A percentile compares a stretch with the other conserved stretches of the same genome.
Conservation (phyloP, 2,329 filamentous ascomycete genomes). For the Phialocephala subalpina region DNA sequence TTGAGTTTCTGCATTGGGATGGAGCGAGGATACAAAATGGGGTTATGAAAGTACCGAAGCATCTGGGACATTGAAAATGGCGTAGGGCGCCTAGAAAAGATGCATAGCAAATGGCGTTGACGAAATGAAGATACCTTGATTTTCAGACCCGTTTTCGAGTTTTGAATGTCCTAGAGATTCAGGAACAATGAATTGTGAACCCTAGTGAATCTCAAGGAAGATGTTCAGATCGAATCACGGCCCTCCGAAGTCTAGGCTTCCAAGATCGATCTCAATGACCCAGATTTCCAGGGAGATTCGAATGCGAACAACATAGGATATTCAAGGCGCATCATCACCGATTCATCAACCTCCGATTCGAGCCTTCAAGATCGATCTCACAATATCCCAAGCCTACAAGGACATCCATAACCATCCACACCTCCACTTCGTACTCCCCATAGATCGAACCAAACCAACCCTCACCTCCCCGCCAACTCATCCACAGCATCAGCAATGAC, state of each 20-base stretch:
- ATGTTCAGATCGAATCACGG: no score
- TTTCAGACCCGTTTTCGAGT: background rate
- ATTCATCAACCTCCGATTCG: no score
- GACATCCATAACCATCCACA: no score
- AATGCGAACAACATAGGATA: no score
- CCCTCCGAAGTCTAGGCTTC: no score
- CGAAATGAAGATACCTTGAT: background rate
- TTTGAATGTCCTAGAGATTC: background rate
- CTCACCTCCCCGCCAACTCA: background rate
- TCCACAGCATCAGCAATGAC: background rate
- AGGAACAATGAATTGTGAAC: background rate
- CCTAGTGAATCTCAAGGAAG: no score
- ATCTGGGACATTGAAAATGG: background rate
- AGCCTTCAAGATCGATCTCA: no score
- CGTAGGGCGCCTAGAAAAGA: background rate
- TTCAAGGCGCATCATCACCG: no score
- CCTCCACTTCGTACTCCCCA: background rate
- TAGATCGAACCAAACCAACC: no score
- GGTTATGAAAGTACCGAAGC: background rate
- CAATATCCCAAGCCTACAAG: no score
- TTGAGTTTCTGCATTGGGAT: background rate
- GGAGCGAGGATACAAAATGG: constrained; percentile 1
- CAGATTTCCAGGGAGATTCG: no score
- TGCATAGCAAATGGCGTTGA: constrained; percentile 3
- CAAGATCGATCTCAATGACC: no score